A percentile compares a stretch with the other conserved stretches of the same genome.
Evolutionary conservation across 2,329 filamentous ascomycete species (phyloP).

Genomic region (Ophioceras dolichostomum): DNA sequence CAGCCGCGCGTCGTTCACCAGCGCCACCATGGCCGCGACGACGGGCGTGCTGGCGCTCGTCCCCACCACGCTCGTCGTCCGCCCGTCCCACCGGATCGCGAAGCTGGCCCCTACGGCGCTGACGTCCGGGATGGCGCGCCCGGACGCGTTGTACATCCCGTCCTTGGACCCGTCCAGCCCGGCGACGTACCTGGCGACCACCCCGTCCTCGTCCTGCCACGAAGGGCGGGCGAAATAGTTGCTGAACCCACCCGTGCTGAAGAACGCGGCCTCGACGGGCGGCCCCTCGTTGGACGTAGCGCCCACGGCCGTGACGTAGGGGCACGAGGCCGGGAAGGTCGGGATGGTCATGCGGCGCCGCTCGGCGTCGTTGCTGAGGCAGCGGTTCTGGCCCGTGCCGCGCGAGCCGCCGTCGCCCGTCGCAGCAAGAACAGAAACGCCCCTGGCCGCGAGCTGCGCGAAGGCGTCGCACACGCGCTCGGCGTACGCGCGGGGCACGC

Average conservation of each 20-base stretch:
- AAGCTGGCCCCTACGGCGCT: constrained; percentile 47
- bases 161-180: constrained; percentile 24
- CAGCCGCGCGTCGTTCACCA: constrained; percentile 41
- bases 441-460: constrained; percentile 38
- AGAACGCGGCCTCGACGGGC: constrained; percentile 27
- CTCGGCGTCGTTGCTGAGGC: constrained; percentile 44
- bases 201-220: constrained; percentile 32
- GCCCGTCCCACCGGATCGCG: constrained; percentile 18
- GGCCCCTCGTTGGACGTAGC: constrained; percentile 30
- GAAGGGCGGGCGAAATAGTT: constrained; percentile 30
- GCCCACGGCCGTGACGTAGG: constrained; percentile 56
- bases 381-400: constrained; percentile 24
- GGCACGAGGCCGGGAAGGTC: constrained; percentile 54
- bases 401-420: constrained; percentile 38
- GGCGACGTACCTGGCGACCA: constrained; percentile 23
- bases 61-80: constrained; percentile 19
- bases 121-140: constrained; percentile 38
- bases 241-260: constrained; percentile 40
- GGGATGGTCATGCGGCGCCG: constrained; percentile 43
- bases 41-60: constrained; percentile 42
- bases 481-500: constrained; percentile 38
- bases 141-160: constrained; percentile 28
- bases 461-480: constrained; percentile 38
- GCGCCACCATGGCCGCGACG: constrained; percentile 38
- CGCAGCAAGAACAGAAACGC: constrained; percentile 35